Evolutionary conservation across 768 basidiomycete genomes (phyloP), one percentile per base, ranked within the genome.

Genomic region (Favolaschia claudopus): DNA sequence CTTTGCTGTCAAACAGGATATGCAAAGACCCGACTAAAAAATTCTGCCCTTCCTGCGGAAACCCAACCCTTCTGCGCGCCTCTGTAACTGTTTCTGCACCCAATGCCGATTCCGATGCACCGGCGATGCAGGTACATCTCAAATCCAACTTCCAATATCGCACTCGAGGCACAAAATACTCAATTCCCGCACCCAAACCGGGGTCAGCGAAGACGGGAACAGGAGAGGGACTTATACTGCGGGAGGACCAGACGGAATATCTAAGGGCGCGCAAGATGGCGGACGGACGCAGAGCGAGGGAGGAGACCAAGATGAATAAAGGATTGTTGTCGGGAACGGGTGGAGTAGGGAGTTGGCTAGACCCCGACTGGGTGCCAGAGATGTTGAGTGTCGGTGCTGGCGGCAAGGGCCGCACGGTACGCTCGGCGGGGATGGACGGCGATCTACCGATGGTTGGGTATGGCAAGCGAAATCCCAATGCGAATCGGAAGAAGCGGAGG

Each of bases 41-140:
- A 67, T 99, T 99, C 79, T 99, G 97, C 72, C 96, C 97, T 2
- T 93, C 95, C 10, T 99, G 97, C 69, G 97, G 97, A 38, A 96
- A 95, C 67, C 84, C 95, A 0, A 92, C 96, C 1, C 82, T 99
- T 14, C 74, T 97, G 46, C 91, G 97, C 58, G 89, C 93, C 2
- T 96, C 95, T 4, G 93, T 98, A 25, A 96, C 96, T 3, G 83
- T 95, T 34, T 81, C 89, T 10, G 82, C 87, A 1, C 86, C 91
- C 0, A 79, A 75, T 40, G 86, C 89, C 17, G 76, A 83, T 34
- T 73, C 79, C n/a, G 77, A 86, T 68, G 78, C 86, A 3, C 89
- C 89, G 1, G 80, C 77, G 14, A 86, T 96, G 83, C 86, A 93
- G 72, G 82, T 99, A 5, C 96, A 99, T 77, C 86, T 99, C 47